A percentile compares a stretch with the other conserved stretches of the same genome.
Conservation (phyloP, 371 early-diverging fungal genomes). For the Syncephalis fuscata region DNA sequence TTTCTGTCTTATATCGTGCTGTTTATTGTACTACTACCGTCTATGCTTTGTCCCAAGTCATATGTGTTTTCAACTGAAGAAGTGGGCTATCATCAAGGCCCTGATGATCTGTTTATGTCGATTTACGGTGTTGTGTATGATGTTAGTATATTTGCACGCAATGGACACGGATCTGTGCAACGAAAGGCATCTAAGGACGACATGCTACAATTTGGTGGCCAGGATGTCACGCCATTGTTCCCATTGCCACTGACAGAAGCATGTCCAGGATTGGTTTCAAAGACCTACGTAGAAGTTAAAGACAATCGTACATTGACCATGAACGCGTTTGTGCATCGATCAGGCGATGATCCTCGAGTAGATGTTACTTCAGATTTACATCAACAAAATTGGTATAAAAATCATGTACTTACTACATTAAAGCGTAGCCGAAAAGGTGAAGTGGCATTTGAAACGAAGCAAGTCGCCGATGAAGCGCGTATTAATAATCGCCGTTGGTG, state of each 20-base stretch:
- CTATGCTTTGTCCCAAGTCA: conserved; percentile 38
- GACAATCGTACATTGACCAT: conserved; percentile 12
- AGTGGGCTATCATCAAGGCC: conserved; percentile 17
- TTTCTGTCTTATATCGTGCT: conserved; percentile 27
- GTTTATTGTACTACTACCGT: conserved; percentile 34
- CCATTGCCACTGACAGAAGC: conserved; percentile 49
- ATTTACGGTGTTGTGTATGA: conserved; percentile 44
- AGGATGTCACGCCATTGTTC: conserved; percentile 44
- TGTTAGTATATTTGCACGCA: conserved; percentile 28
- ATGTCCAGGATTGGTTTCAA: conserved; percentile 26
- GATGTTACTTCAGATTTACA: neutral
- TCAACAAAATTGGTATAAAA: conserved; percentile 3
- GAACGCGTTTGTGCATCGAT: conserved; percentile 3
- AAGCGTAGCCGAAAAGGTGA: conserved; percentile 36
- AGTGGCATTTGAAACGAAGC: conserved; percentile 26
- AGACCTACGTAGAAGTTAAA: too few species aligned
- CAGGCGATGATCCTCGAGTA: conserved; percentile 15
- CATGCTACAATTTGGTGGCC: conserved; percentile 47
- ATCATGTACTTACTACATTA: conserved; percentile 14
- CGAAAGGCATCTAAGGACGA: too few species aligned
- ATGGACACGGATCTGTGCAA: conserved; percentile 14
- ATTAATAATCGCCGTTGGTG: conserved; percentile 32
- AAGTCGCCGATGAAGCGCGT: conserved; percentile 21
- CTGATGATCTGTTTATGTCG: conserved; percentile 14
- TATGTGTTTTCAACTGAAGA: conserved; percentile 37